These are phyloP conservation scores for Hericium coralloides DNA, from an alignment of 768 basidiomycete species.

Conservation along the genomic window DNA sequence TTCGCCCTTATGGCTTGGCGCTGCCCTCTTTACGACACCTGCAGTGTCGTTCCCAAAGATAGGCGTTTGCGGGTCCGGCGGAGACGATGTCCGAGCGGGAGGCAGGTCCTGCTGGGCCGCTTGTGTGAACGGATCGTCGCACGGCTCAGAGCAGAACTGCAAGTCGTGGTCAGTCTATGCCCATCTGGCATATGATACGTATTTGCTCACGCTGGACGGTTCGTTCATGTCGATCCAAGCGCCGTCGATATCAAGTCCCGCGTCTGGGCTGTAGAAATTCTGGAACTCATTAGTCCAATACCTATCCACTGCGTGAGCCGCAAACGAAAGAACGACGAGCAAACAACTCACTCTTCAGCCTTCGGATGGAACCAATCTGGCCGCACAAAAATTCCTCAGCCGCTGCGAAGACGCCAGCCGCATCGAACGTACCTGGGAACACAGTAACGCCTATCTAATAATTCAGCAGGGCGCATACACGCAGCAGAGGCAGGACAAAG, in stretches of 20 bases:
- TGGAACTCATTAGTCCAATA: conserved; percentile 59
- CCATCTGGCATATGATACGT: background rate
- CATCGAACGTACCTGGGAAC: conserved; percentile 35
- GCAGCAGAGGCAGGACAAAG: background rate
- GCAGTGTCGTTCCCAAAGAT: conserved; percentile 32
- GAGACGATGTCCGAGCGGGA: conserved; percentile 37
- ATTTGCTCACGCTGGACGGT: conserved; percentile 44
- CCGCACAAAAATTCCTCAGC: background rate
- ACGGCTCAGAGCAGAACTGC: conserved; percentile 60
- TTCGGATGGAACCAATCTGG: conserved; percentile 55
- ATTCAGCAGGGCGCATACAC: background rate
- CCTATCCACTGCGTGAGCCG: conserved; percentile 19
- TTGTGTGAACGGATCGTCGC: conserved; percentile 50
- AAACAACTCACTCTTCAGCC: conserved; percentile 34
- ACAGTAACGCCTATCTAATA: conserved; percentile 41
- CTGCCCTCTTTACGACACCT: conserved; percentile 19
- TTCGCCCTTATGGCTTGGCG: conserved; percentile 18
- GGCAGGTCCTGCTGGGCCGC: conserved; percentile 44
- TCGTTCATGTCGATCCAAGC: conserved; percentile 78
- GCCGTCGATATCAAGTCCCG: conserved; percentile 58
- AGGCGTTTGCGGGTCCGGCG: conserved; percentile 44
- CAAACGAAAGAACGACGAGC: background rate
- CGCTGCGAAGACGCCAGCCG: background rate
- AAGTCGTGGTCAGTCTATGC: background rate
- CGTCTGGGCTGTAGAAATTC: conserved; percentile 42